Conservation (phyloP, 257 asterid genomes). For the Fraxinus excelsior region DNA sequence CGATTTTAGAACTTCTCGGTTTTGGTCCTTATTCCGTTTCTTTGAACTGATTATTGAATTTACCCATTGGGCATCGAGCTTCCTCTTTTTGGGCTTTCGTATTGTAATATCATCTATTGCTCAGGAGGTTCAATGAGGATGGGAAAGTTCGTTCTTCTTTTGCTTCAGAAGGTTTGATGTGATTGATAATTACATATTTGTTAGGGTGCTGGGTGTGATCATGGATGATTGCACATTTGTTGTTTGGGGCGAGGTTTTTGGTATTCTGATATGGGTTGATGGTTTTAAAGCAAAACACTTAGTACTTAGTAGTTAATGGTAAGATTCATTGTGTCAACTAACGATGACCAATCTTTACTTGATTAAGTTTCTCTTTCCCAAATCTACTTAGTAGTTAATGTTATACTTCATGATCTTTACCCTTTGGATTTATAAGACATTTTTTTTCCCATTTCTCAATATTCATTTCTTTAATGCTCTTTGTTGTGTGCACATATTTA, state of each 20-base stretch:
- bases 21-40: not conserved
- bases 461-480: not conserved
- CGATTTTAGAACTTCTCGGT: not conserved
- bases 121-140: not conserved
- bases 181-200: not conserved
- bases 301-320: not conserved
- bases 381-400: not conserved
- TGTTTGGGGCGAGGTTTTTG: not conserved
- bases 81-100: not conserved
- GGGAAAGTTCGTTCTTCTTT: not conserved
- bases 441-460: not conserved
- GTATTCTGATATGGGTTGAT: not conserved
- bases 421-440: not conserved
- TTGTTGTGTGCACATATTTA: not conserved
- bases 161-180: not conserved
- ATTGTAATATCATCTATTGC: not conserved
- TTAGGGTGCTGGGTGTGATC: not conserved
- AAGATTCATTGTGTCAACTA: not conserved
- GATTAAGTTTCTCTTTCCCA: not conserved
- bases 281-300: not conserved
- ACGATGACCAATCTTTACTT: not conserved
- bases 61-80: not conserved
- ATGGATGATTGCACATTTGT: too few species aligned
- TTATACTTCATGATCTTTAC: not conserved
- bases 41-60: not conserved